Base-by-base conservation (phyloP, 257 asterid genomes). In the Nicotiana otophora region DNA sequence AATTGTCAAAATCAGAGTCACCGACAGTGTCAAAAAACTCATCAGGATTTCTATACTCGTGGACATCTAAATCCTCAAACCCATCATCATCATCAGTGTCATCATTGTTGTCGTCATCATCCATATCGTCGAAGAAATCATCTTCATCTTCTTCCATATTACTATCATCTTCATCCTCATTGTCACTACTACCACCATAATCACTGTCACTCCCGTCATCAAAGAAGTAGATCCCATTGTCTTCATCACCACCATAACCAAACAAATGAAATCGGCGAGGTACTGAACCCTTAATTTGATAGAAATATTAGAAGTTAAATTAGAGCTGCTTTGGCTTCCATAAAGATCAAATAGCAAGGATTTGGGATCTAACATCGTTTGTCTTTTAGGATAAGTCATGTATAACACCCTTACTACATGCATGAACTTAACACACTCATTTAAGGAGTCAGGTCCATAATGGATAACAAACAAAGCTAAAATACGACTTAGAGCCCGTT, bases 211-310 rank as follows among this genome's bases (percentile, higher is more conserved):
- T 74, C 54, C 34, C 81, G 5, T 66, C 74, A 19, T 20, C 70
- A 33, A 46, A 68, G 26, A 69, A 70, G 76, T 42, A 84, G 53
- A 81, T 86, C 7, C 81, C 88, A 36, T 81, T 84, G 6, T 81
- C 84, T 3, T 82, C 84, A 36, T 86, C 92, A 53, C 88, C 91
- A 54, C 82, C 89, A 83, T 80, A 34, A 88, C 82, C 82, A 72
- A 87, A 91, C 85, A 88, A 86, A 86, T 79, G 84, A 76, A 82
- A 48, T 81, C 83, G 89, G 67, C 80, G 90, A 70, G 88, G 87
- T 57, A 83, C 79, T 78, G 58, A 55, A 85, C 80, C 88, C 91
- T 90, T 86, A 83, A 84, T 89, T 91, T 89, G 83, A 81, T 81
- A 77, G 85, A 88, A 86, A 88, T 69, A 82, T 82, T 79, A 64